phyloP scores from a whole-genome alignment of 371 early-diverging fungal genomes.

The Blakeslea trispora region DNA sequence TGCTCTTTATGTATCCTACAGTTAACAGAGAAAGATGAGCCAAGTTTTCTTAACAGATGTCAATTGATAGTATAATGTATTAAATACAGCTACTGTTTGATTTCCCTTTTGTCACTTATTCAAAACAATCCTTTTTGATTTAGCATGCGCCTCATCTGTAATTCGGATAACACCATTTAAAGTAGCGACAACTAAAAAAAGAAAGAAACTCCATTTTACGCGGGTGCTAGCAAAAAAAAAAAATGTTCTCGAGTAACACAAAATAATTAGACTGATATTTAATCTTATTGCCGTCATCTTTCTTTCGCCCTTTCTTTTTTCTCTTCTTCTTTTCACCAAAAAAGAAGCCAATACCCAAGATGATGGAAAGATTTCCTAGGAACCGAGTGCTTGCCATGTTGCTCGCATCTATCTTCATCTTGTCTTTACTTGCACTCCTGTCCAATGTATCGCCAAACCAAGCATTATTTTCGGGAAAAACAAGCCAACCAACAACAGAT shows the following conservation, averaged over 20 bases:
- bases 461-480: slow-evolving; percentile 1
- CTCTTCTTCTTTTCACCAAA: background rate
- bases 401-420: slow-evolving; percentile 13
- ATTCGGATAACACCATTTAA: no score
- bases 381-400: slow-evolving; percentile 18
- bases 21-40: no score
- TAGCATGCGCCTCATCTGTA: no score
- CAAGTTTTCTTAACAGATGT: no score
- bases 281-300: background rate
- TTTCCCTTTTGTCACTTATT: no score
- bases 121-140: no score
- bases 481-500: background rate
- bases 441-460: slow-evolving; percentile 16
- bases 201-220: no score
- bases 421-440: slow-evolving; percentile 18
- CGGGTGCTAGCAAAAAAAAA: no score
- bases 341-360: background rate
- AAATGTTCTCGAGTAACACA: background rate
- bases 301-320: background rate
- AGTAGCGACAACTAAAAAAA: no score
- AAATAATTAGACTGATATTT: background rate
- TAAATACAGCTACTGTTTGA: no score
- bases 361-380: slow-evolving; percentile 24
- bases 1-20: no score
- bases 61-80: no score